phyloP scores from a whole-genome alignment of 176 grass and related monocot genomes.

The Carex myosuroides region DNA sequence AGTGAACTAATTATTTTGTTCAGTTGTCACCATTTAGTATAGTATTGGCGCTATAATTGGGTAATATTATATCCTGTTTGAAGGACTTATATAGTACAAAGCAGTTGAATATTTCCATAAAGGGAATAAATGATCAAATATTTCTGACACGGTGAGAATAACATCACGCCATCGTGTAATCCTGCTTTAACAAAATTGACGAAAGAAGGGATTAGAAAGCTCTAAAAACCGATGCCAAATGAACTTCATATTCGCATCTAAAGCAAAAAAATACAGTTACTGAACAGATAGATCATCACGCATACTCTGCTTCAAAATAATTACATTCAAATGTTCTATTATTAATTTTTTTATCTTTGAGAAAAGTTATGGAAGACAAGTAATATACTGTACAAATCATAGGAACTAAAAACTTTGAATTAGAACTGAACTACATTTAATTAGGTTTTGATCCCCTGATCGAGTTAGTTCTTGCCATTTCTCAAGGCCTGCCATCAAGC shows the following conservation, averaged over 20 bases:
- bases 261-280: not conserved
- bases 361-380: not conserved
- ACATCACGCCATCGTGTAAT: too few species aligned
- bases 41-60: not conserved
- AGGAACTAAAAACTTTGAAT: not conserved
- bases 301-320: not conserved
- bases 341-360: not conserved
- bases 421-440: slow-evolving; percentile 2
- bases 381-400: slow-evolving; percentile 3
- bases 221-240: too few species aligned
- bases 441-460: not conserved
- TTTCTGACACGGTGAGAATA: too few species aligned
- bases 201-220: too few species aligned
- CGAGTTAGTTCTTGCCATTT: not conserved
- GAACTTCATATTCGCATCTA: not conserved
- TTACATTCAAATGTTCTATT: slow-evolving; percentile 1
- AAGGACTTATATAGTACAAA: not conserved
- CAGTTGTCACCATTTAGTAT: not conserved
- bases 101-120: not conserved
- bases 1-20: not conserved
- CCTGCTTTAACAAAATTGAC: too few species aligned
- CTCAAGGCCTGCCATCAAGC: not conserved
- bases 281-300: not conserved
- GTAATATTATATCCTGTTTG: not conserved
- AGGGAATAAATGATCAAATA: too few species aligned